Evolutionary conservation across 352 stramenopile species (phyloP).

Genomic region (Plasmopara viticola): DNA sequence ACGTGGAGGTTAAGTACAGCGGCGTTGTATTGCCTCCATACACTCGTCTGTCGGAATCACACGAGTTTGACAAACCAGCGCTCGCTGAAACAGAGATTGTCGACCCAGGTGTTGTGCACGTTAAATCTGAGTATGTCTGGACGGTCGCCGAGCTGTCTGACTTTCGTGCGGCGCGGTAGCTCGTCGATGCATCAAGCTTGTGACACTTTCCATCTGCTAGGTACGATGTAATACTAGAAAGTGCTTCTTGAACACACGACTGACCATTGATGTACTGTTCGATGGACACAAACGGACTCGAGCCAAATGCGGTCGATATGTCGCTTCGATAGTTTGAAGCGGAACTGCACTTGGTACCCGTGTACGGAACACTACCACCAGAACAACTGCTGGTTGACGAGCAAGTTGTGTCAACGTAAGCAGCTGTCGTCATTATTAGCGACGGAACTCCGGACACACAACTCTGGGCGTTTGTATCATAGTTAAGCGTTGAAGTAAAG

Average conservation of each 20-base stretch:
- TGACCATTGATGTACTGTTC: background rate
- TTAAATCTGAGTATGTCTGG: conserved; percentile 1
- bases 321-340: too few species aligned
- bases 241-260: too few species aligned
- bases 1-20: too few species aligned
- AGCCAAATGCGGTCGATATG: too few species aligned
- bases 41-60: background rate
- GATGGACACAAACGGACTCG: too few species aligned
- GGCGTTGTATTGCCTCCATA: background rate
- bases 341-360: too few species aligned
- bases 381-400: too few species aligned
- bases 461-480: background rate
- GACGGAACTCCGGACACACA: background rate
- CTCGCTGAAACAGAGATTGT: background rate
- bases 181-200: background rate
- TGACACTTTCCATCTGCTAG: conserved; percentile 9
- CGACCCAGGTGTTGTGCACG: background rate
- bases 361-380: too few species aligned
- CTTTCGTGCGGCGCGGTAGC: background rate
- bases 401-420: too few species aligned
- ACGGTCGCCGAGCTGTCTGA: conserved; percentile 2
- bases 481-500: conserved; percentile 2
- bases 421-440: too few species aligned
- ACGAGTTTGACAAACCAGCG: too few species aligned
- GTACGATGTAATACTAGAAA: conserved; percentile 3